These are phyloP conservation scores for Lasiodiplodia sp. DNA, from an alignment of 2,329 filamentous ascomycete genomes.

Conservation along the genomic window DNA sequence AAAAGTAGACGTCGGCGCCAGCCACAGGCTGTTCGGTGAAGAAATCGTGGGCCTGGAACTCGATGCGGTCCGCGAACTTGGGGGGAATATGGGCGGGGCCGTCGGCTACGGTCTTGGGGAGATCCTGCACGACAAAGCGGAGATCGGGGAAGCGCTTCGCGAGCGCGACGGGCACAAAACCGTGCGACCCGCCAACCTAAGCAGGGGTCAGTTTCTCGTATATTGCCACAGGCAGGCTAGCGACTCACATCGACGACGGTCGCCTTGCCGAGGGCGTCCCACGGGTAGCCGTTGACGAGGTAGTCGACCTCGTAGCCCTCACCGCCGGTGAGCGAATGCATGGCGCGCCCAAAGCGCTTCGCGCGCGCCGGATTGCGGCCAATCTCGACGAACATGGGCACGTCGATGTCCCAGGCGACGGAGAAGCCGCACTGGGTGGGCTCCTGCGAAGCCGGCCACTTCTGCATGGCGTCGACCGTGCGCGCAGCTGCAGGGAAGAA, in stretches of 20 bases:
- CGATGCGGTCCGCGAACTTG: constrained; percentile 32
- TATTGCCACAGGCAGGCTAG: neutral
- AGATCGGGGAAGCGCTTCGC: constrained; percentile 27
- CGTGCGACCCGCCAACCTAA: constrained; percentile 34
- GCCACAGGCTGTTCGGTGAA: constrained; percentile 39
- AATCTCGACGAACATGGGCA: constrained; percentile 33
- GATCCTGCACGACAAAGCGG: constrained; percentile 35
- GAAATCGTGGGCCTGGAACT: constrained; percentile 39
- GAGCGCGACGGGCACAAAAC: constrained; percentile 32
- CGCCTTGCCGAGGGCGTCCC: constrained; percentile 31
- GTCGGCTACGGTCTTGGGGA: constrained; percentile 33
- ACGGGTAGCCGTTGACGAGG: constrained; percentile 31
- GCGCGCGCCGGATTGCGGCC: constrained; percentile 30
- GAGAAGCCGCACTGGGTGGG: constrained; percentile 29
- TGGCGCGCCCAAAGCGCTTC: constrained; percentile 32
- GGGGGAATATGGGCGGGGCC: constrained; percentile 30
- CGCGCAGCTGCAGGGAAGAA: constrained; percentile 32
- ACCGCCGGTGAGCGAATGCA: constrained; percentile 31
- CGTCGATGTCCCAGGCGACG: constrained; percentile 29
- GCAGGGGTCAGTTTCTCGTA: constrained; percentile 11
- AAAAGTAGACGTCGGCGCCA: constrained; percentile 46
- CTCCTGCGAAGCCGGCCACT: constrained; percentile 33
- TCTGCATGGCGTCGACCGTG: constrained; percentile 30
- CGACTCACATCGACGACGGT: constrained; percentile 32
- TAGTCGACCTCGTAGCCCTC: constrained; percentile 33